Percentiles rank a stretch among this genome's conserved stretches.
These are phyloP conservation scores for Aureobasidium zeae DNA, from an alignment of 2,329 filamentous ascomycete genomes.

Conservation along the genomic window DNA sequence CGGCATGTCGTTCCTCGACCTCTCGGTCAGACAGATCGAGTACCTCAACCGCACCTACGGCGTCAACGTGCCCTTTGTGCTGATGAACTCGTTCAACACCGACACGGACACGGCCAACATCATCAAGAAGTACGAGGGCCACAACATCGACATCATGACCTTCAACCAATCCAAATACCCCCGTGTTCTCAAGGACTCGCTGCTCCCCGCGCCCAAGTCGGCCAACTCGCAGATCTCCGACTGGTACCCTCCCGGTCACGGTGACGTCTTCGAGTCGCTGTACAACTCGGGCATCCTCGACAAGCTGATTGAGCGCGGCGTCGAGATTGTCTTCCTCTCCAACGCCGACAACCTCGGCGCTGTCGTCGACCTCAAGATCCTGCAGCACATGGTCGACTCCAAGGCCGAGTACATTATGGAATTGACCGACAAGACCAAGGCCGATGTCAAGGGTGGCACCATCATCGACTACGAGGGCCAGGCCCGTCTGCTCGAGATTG, in stretches of 20 bases:
- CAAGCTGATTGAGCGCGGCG: constrained; percentile 86
- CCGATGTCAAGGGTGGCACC: constrained; percentile 99
- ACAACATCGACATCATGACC: constrained; percentile 98
- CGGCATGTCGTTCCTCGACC: constrained; percentile 99
- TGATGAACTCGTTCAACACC: constrained; percentile 99
- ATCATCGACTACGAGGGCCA: constrained; percentile 99
- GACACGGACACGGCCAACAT: constrained; percentile 96
- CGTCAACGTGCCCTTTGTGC: constrained; percentile 93
- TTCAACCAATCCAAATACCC: constrained; percentile 99
- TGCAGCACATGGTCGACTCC: constrained; percentile 99
- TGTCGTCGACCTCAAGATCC: constrained; percentile 92
- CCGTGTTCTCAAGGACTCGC: constrained; percentile 94
- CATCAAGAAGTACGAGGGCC: constrained; percentile 99
- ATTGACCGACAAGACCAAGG: constrained; percentile 99
- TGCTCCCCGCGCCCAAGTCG: constrained; percentile 87
- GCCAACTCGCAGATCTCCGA: constrained; percentile 81
- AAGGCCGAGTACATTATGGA: constrained; percentile 99
- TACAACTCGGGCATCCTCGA: constrained; percentile 99
- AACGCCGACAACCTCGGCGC: constrained; percentile 98
- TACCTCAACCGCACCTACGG: constrained; percentile 97
- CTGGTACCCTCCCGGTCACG: constrained; percentile 98
- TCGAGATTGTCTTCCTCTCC: constrained; percentile 97
- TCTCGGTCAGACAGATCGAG: constrained; percentile 97
- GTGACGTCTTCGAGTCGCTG: constrained; percentile 98
- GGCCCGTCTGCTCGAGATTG: constrained; percentile 93